Evolutionary conservation across 306 rosid genomes (phyloP).

Genomic region (Parietaria judaica): DNA sequence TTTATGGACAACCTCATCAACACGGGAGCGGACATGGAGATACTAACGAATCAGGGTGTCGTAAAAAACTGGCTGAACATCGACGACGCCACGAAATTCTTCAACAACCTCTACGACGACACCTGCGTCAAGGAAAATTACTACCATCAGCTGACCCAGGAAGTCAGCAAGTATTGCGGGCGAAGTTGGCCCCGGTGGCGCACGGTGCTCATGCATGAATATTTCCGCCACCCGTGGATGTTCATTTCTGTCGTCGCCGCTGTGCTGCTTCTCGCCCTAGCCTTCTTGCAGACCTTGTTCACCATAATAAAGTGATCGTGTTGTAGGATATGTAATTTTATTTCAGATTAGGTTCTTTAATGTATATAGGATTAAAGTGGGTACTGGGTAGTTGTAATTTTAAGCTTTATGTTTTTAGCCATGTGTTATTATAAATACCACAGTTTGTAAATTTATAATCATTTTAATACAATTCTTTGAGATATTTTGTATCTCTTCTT

Average conservation of each 20-base stretch:
- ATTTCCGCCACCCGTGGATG: slow-evolving; percentile 20
- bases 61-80: not conserved
- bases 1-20: slow-evolving; percentile 16
- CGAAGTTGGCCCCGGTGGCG: not conserved
- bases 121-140: not conserved
- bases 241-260: not conserved
- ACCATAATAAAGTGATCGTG: not conserved
- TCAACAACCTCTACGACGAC: slow-evolving; percentile 13
- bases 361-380: too few relatives aligned
- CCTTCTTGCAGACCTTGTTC: slow-evolving; percentile 14
- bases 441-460: too few relatives aligned
- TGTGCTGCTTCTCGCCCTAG: not conserved
- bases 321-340: too few relatives aligned
- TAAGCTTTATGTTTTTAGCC: too few relatives aligned
- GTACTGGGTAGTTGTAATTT: too few relatives aligned
- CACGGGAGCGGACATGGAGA: not conserved
- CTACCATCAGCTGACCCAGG: not conserved
- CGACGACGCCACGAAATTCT: slow-evolving; percentile 3
- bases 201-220: not conserved
- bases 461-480: too few relatives aligned
- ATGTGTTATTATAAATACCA: too few relatives aligned
- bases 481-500: too few relatives aligned
- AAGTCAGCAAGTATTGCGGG: not conserved
- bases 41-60: slow-evolving; percentile 1
- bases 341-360: too few relatives aligned